Conservation (phyloP, 164 flowering plant genomes). For the Liquidambar formosana region DNA sequence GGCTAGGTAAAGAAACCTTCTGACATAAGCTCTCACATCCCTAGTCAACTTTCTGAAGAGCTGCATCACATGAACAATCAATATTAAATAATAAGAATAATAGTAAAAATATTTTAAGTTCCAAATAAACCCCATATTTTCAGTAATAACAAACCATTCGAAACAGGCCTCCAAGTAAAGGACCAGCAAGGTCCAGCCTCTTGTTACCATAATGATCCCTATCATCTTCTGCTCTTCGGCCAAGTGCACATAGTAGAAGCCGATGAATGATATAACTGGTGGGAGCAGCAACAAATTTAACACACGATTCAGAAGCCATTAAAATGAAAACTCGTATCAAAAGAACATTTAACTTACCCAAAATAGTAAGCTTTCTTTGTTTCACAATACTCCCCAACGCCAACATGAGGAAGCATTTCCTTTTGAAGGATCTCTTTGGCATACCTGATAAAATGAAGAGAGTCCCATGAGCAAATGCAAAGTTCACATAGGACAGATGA, state of each 20-base stretch:
- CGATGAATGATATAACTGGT: slow-evolving; percentile 90
- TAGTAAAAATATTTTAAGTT: slow-evolving; percentile 1
- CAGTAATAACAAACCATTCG: slow-evolving; percentile 64
- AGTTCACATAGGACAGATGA: not conserved
- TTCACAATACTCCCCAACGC: slow-evolving; percentile 91
- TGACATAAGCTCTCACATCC: slow-evolving; percentile 95
- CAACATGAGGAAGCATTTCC: slow-evolving; percentile 99
- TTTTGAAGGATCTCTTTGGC: slow-evolving; percentile 96
- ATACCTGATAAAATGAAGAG: slow-evolving; percentile 48
- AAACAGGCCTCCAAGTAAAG: slow-evolving; percentile 91
- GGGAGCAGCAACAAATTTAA: slow-evolving; percentile 1
- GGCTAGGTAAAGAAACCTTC: slow-evolving; percentile 48
- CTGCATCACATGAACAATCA: slow-evolving; percentile 44
- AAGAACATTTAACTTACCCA: slow-evolving; percentile 49
- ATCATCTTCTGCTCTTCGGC: slow-evolving; percentile 97
- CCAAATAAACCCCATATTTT: slow-evolving; percentile 6
- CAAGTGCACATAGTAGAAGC: slow-evolving; percentile 88
- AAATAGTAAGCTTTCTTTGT: slow-evolving; percentile 98
- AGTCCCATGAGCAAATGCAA: not conserved
- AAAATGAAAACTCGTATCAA: not conserved
- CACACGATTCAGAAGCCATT: not conserved
- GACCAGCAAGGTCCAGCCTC: slow-evolving; percentile 99
- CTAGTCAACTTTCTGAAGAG: slow-evolving; percentile 94
- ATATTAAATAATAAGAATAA: slow-evolving; percentile 2
- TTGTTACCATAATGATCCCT: slow-evolving; percentile 99